These are phyloP conservation scores for Dysphania ambrosioides DNA, from an alignment of 148 eudicot species.

Conservation along the genomic window DNA sequence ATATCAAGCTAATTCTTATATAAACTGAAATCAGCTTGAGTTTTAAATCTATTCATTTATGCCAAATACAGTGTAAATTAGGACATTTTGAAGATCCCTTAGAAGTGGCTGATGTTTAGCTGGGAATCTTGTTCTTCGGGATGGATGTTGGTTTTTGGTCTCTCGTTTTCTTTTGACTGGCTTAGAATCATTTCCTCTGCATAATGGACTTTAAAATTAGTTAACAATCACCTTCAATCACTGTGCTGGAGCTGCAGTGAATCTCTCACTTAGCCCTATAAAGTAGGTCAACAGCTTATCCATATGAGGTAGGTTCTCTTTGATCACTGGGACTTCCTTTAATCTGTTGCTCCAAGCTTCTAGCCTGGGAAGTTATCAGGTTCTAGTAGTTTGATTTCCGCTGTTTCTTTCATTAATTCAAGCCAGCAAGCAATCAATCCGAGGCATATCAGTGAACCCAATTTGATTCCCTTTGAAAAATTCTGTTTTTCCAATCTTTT, in stretches of 20 bases:
- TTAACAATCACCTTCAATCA: background rate
- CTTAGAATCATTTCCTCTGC: background rate
- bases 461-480: conserved; percentile 25
- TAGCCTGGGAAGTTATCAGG: conserved; percentile 20
- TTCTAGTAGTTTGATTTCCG: conserved; percentile 23
- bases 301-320: conserved; percentile 12
- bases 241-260: conserved; percentile 10
- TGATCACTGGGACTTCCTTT: conserved; percentile 24
- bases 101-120: background rate
- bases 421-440: conserved; percentile 32
- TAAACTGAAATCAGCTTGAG: background rate
- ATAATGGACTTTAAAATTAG: background rate
- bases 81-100: background rate
- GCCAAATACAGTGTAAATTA: background rate
- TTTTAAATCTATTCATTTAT: background rate
- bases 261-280: conserved; percentile 25
- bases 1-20: background rate
- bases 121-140: background rate
- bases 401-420: conserved; percentile 32
- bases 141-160: background rate
- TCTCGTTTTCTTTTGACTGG: background rate
- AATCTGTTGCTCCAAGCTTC: conserved; percentile 30
- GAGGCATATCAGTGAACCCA: conserved; percentile 23
- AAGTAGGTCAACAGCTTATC: conserved; percentile 25
- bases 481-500: conserved; percentile 22